phyloP scores from a whole-genome alignment of 1,284 basidiomycete genomes.

The Pseudozyma pruni region DNA sequence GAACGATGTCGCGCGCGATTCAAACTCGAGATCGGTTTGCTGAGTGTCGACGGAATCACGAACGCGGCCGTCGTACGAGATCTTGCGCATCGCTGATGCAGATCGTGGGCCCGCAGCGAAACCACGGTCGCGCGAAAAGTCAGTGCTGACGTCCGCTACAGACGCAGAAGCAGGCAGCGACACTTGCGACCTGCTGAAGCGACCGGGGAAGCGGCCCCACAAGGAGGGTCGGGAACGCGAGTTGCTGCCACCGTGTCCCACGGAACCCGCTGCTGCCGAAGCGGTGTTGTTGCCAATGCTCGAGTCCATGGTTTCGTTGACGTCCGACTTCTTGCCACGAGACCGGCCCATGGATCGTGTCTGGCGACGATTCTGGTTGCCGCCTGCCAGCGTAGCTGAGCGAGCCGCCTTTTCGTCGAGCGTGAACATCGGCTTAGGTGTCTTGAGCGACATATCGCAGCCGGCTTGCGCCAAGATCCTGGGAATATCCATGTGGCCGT shows the following conservation, averaged over 20 bases:
- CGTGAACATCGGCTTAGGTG: constrained; percentile 36
- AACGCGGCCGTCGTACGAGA: constrained; percentile 35
- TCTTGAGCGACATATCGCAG: constrained; percentile 56
- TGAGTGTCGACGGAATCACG: constrained; percentile 47
- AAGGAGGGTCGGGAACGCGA: constrained; percentile 29
- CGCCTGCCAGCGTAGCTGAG: constrained; percentile 40
- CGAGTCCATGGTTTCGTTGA: constrained; percentile 16
- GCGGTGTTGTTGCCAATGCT: constrained; percentile 23
- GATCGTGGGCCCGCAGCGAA: constrained; percentile 28
- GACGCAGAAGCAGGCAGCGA: constrained; percentile 29
- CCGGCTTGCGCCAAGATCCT: constrained; percentile 59
- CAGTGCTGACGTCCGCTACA: constrained; percentile 26
- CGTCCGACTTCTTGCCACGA: constrained; percentile 21
- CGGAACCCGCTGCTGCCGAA: constrained; percentile 3
- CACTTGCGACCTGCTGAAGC: constrained; percentile 41
- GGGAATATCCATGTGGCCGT: constrained; percentile 60
- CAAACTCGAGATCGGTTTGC: constrained; percentile 43
- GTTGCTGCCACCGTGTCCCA: constrained; percentile 7
- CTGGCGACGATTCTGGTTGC: constrained; percentile 35
- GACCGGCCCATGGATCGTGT: constrained; percentile 37
- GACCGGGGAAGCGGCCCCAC: constrained; percentile 42
- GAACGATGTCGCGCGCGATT: constrained; percentile 42
- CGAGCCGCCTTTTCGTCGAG: constrained; percentile 37
- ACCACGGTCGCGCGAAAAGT: constrained; percentile 20
- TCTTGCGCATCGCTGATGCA: constrained; percentile 41